A percentile compares a stretch with the other conserved stretches of the same genome.
phyloP scores from a whole-genome alignment of 2,329 filamentous ascomycete species.

The Didymella sp. region DNA sequence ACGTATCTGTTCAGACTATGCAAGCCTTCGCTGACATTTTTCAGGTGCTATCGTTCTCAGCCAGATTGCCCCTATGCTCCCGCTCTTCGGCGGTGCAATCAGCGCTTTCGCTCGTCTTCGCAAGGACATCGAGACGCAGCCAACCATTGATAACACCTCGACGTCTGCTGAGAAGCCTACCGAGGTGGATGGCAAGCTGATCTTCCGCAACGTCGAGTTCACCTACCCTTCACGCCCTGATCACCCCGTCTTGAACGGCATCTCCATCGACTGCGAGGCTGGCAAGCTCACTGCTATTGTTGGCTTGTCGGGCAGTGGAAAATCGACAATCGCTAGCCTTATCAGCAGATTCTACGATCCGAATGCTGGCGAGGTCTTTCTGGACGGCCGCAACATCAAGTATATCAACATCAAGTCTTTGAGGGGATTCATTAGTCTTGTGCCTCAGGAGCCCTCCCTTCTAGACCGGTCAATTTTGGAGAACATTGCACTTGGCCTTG shows the following conservation, averaged over 20 bases:
- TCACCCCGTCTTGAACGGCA: constrained; percentile 47
- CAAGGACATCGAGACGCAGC: constrained; percentile 62
- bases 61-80: constrained; percentile 57
- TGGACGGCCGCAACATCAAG: constrained; percentile 57
- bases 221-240: constrained; percentile 53
- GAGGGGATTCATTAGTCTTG: constrained; percentile 50
- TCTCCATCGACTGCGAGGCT: constrained; percentile 49
- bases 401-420: constrained; percentile 49
- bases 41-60: constrained; percentile 57
- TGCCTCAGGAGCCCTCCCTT: constrained; percentile 61
- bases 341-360: constrained; percentile 52
- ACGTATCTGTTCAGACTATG: constrained; percentile 12
- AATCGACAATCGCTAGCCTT: constrained; percentile 52
- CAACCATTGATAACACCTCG: constrained; percentile 50
- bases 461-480: constrained; percentile 61
- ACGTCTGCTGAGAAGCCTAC: constrained; percentile 35
- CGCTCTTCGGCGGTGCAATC: constrained; percentile 58
- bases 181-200: constrained; percentile 56
- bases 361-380: constrained; percentile 63
- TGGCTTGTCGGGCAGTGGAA: constrained; percentile 53
- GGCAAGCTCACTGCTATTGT: constrained; percentile 53
- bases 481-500: constrained; percentile 61
- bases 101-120: constrained; percentile 65
- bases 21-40: not conserved
- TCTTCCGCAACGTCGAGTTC: constrained; percentile 51